Conservation (phyloP, 331 rosid genomes). For the Ulmus americana region DNA sequence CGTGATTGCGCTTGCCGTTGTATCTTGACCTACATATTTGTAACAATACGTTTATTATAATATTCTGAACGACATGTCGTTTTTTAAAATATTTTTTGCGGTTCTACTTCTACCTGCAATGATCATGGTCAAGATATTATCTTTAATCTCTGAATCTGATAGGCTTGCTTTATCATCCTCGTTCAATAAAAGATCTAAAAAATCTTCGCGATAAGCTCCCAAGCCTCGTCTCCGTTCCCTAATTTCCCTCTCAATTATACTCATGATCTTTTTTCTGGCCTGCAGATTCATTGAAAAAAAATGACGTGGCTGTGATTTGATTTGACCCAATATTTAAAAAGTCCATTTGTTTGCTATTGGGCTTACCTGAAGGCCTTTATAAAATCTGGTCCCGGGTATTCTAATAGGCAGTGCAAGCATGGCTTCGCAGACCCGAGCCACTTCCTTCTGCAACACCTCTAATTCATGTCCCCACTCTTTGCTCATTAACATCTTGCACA, state of each 20-base stretch:
- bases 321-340: background rate
- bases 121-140: constrained; percentile 73
- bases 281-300: constrained; percentile 17
- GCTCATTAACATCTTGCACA: constrained; percentile 76
- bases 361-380: constrained; percentile 71
- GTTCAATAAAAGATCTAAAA: constrained; percentile 46
- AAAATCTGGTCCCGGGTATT: constrained; percentile 62
- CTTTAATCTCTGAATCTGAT: constrained; percentile 62
- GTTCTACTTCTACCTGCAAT: constrained; percentile 48
- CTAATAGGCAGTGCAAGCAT: constrained; percentile 72
- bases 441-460: constrained; percentile 45
- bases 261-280: constrained; percentile 66
- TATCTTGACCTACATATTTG: constrained; percentile 62
- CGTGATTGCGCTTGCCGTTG: constrained; percentile 74
- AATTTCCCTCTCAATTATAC: constrained; percentile 43
- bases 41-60: background rate
- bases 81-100: too few species aligned
- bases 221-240: constrained; percentile 44
- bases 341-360: background rate
- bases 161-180: constrained; percentile 30
- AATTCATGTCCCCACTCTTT: constrained; percentile 40
- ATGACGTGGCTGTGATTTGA: background rate
- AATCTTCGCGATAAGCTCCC: constrained; percentile 32
- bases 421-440: constrained; percentile 50
- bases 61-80: too few species aligned